Evolutionary conservation across 2,329 filamentous ascomycete genomes (phyloP), one percentile per base, ranked within the genome.

Genomic region (Fusarium fracticaudum): DNA sequence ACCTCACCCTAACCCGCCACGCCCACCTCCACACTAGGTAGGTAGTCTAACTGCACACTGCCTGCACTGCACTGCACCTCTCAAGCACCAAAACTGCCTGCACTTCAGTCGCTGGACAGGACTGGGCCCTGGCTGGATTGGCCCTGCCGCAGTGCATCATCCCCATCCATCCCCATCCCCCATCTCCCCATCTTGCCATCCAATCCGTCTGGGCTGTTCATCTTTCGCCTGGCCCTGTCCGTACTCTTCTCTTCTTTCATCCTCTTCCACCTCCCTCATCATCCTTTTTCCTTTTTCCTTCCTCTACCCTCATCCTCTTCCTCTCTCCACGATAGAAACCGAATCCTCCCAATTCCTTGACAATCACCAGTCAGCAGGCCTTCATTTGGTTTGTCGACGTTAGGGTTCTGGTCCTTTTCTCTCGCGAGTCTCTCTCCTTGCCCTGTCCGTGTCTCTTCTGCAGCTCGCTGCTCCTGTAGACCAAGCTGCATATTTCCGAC

Each of bases 341-440:
- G 82, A 83, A 83, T 82, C 82, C 81, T 77, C 79, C 81, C 71
- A 82, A 58, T 72, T 71, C 72, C 69, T 74, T 76, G 80, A 82
- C 80, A 82, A 82, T 47, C 58, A 62, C 55, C 61, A 77, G 78
- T 83, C 81, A 54, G 77, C 80, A 80, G 79, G 78, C 78, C 76
- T 74, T 71, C 62, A 63, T 69, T 71, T 71, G 70, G 73, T 80
- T 79, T 79, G 78, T 80, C 69, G 79, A 80, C 76, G 53, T 71
- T 66, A 68, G 80, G 77, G 77, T 80, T 80, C 78, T 66, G 78
- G 79, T 77, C 70, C 73, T 77, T 77, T 77, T 76, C 71, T 81
- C 78, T 77, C 79, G 79, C 78, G 78, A 82, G 79, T 71, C 66
- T 60, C 47, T 33, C 50, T 74, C 64, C 55, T 72, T 66, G 68